These are phyloP conservation scores for Phytophthora vignae DNA, from an alignment of 352 stramenopile genomes.

Conservation along the genomic window DNA sequence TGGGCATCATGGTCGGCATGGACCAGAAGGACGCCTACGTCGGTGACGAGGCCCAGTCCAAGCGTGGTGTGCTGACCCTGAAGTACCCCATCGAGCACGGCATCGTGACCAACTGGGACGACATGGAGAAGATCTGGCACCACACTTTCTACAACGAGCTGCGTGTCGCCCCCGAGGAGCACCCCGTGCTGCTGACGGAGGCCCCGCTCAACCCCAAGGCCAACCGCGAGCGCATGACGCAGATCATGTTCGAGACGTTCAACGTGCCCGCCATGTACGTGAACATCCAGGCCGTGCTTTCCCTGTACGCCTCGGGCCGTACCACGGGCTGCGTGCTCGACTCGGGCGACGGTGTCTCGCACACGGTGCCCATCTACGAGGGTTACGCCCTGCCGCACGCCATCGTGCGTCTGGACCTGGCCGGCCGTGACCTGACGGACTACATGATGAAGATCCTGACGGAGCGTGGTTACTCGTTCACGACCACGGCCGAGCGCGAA, in stretches of 20 bases:
- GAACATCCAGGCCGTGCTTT: constrained; percentile 94
- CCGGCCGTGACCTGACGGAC: constrained; percentile 94
- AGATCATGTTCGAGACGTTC: constrained; percentile 99
- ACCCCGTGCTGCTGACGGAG: constrained; percentile 96
- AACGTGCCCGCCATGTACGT: constrained; percentile 95
- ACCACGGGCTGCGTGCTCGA: constrained; percentile 97
- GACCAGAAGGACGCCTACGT: constrained; percentile 96
- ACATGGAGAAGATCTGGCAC: constrained; percentile 99
- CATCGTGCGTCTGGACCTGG: constrained; percentile 94
- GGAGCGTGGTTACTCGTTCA: constrained; percentile 95
- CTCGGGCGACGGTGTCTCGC: constrained; percentile 93
- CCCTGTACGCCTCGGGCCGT: constrained; percentile 94
- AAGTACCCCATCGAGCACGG: constrained; percentile 99
- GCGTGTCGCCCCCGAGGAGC: constrained; percentile 94
- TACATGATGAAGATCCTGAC: constrained; percentile 98
- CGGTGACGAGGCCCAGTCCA: constrained; percentile 94
- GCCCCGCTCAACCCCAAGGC: constrained; percentile 94
- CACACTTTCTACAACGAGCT: constrained; percentile 99
- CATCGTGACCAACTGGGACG: constrained; percentile 99
- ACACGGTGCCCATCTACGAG: constrained; percentile 97
- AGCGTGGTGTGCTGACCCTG: constrained; percentile 93
- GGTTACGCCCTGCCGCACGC: constrained; percentile 95
- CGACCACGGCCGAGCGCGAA: constrained; percentile 94
- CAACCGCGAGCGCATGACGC: constrained; percentile 93
- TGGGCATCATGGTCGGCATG: constrained; percentile 98